Percentiles rank a stretch among this genome's conserved stretches.
phyloP scores from a whole-genome alignment of 768 basidiomycete genomes.

The Kwoniella shandongensis region DNA sequence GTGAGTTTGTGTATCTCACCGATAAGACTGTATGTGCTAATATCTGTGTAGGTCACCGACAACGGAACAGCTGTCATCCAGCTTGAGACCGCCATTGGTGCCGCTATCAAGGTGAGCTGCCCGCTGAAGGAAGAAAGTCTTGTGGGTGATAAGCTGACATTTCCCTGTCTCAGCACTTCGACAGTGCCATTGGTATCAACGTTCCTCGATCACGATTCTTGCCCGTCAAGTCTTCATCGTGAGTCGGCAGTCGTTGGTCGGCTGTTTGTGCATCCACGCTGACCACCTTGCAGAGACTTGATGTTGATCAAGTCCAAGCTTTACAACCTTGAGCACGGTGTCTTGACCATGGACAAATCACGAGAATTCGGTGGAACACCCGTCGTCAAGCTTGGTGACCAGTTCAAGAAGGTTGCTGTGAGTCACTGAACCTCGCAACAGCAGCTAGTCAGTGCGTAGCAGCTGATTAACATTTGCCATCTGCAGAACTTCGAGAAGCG shows the following conservation, averaged over 20 bases:
- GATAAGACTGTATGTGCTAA: not conserved
- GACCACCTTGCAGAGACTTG: constrained; percentile 53
- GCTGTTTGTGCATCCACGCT: constrained; percentile 6
- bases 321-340: constrained; percentile 85
- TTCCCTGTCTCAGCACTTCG: constrained; percentile 45
- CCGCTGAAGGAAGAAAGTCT: not conserved
- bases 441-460: not conserved
- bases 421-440: constrained; percentile 14
- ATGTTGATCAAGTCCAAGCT: constrained; percentile 89
- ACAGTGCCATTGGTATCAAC: constrained; percentile 87
- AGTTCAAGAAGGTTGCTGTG: constrained; percentile 82
- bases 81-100: constrained; percentile 90
- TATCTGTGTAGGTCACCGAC: constrained; percentile 67
- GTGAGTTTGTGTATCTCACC: constrained; percentile 15
- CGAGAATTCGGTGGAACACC: constrained; percentile 60
- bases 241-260: constrained; percentile 55
- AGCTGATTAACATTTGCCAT: not conserved
- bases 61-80: constrained; percentile 83
- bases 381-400: constrained; percentile 95
- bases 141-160: constrained; percentile 8
- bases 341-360: constrained; percentile 66
- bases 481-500: constrained; percentile 78
- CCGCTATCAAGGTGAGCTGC: constrained; percentile 68
- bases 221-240: constrained; percentile 74
- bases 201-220: constrained; percentile 93